Conservation (phyloP, 163 green algal genomes). For the Trebouxiophyceae sp. region DNA sequence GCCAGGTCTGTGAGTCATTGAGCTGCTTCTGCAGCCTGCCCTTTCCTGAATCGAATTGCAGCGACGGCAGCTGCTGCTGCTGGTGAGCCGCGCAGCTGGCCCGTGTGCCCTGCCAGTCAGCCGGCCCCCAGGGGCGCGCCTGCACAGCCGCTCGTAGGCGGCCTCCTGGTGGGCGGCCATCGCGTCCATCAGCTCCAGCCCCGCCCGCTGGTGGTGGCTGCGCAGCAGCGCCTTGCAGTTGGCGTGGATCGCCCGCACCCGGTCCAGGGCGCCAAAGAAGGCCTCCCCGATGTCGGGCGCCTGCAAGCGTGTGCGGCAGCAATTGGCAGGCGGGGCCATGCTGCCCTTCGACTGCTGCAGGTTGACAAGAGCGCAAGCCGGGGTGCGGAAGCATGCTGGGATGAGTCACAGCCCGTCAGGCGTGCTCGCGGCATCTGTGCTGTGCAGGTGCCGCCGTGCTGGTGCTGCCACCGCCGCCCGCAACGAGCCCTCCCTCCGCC, state of each 20-base stretch:
- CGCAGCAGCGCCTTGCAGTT: constrained; percentile 87
- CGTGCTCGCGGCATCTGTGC: too few relatives aligned
- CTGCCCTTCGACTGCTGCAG: not conserved
- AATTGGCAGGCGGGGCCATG: not conserved
- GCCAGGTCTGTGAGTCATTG: too few relatives aligned
- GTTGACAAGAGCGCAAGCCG: not conserved
- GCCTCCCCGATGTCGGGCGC: constrained; percentile 50
- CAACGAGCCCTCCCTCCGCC: too few relatives aligned
- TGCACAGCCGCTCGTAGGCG: constrained; percentile 88
- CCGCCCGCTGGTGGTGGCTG: constrained; percentile 87
- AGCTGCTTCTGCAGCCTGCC: too few relatives aligned
- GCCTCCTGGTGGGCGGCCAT: constrained; percentile 89
- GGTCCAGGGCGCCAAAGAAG: constrained; percentile 84
- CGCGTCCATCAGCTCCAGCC: constrained; percentile 94
- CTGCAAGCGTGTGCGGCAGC: constrained; percentile 24
- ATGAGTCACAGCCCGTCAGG: too few relatives aligned
- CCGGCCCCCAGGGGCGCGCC: constrained; percentile 48
- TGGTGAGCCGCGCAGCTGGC: too few relatives aligned
- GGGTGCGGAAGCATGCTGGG: too few relatives aligned
- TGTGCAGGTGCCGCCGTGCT: too few relatives aligned
- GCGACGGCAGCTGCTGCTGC: too few relatives aligned
- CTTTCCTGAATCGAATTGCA: too few relatives aligned
- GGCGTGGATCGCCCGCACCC: constrained; percentile 81
- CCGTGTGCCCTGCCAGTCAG: too few relatives aligned
- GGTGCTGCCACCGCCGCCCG: too few relatives aligned